These are phyloP conservation scores for Aspergillus candidus DNA, from an alignment of 2,329 filamentous ascomycete species.

Conservation along the genomic window DNA sequence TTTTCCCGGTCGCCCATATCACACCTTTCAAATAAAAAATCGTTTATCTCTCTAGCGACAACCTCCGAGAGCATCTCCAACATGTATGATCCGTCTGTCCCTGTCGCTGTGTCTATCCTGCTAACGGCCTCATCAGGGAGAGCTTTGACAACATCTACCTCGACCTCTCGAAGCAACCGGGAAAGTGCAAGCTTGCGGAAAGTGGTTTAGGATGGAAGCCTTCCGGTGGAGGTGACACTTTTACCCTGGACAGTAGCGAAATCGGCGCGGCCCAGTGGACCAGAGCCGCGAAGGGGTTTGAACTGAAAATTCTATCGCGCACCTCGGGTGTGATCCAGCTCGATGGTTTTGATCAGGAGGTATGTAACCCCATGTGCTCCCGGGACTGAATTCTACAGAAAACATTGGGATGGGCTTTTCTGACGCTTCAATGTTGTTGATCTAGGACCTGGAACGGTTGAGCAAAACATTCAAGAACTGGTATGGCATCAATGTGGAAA, in stretches of 20 bases:
- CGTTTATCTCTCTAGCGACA: not conserved
- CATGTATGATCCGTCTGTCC: constrained; percentile 24
- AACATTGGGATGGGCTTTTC: not conserved
- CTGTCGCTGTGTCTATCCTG: not conserved
- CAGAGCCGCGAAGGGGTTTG: constrained; percentile 82
- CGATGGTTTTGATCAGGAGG: constrained; percentile 89
- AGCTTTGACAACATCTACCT: constrained; percentile 97
- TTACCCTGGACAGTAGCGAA: constrained; percentile 83
- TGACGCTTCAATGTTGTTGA: not conserved
- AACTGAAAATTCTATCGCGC: constrained; percentile 83
- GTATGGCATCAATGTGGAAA: constrained; percentile 91
- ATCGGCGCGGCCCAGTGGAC: constrained; percentile 91
- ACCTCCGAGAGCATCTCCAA: constrained; percentile 22
- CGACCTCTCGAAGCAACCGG: constrained; percentile 85
- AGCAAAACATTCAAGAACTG: constrained; percentile 94
- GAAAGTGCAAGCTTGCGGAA: constrained; percentile 92
- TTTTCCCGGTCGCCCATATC: not conserved
- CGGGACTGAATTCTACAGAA: not conserved
- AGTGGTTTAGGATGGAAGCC: constrained; percentile 95
- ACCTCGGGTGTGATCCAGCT: constrained; percentile 83
- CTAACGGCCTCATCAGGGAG: constrained; percentile 52
- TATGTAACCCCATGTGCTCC: constrained; percentile 25
- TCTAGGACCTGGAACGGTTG: constrained; percentile 78
- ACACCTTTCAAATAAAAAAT: too few relatives aligned
- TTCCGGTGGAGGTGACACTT: constrained; percentile 76